Conservation (phyloP, 441 rosid genomes). For the Adansonia gregorii region DNA sequence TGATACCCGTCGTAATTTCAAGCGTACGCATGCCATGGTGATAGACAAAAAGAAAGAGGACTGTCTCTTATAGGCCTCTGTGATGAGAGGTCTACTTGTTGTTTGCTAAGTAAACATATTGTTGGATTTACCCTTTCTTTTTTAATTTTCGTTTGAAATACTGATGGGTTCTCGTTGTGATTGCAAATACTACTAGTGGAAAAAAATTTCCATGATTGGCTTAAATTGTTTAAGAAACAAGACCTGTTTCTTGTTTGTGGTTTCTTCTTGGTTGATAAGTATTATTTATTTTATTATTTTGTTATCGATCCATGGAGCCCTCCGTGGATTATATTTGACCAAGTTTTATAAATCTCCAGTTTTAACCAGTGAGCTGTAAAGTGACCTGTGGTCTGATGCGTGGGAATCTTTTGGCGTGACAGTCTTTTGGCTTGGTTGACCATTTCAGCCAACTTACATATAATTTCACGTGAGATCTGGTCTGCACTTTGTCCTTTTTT, state of each 20-base stretch:
- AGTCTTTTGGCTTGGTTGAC: conserved; percentile 44
- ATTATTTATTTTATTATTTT: conserved; percentile 41
- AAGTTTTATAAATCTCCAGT: conserved; percentile 18
- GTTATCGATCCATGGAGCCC: conserved; percentile 34
- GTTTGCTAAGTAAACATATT: conserved; percentile 13
- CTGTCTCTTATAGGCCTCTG: not conserved
- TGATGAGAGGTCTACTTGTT: conserved; percentile 8
- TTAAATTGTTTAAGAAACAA: conserved; percentile 13
- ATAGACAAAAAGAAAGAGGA: too few relatives aligned
- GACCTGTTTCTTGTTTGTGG: conserved; percentile 40
- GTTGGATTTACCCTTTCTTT: not conserved
- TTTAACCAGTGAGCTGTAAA: conserved; percentile 34
- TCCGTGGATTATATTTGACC: conserved; percentile 52
- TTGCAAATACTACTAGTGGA: not conserved
- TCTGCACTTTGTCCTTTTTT: not conserved
- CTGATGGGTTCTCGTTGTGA: conserved; percentile 18
- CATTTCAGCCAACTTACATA: conserved; percentile 28
- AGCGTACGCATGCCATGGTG: too few relatives aligned
- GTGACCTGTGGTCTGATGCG: conserved; percentile 40
- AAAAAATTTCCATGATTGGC: conserved; percentile 7
- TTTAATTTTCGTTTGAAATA: not conserved
- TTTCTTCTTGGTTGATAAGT: too few relatives aligned
- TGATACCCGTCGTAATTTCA: too few relatives aligned
- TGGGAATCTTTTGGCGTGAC: conserved; percentile 46
- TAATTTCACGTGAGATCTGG: conserved; percentile 57